Evolutionary conservation across 306 rosid genomes (phyloP).

Genomic region (Cucurbita pepo): DNA sequence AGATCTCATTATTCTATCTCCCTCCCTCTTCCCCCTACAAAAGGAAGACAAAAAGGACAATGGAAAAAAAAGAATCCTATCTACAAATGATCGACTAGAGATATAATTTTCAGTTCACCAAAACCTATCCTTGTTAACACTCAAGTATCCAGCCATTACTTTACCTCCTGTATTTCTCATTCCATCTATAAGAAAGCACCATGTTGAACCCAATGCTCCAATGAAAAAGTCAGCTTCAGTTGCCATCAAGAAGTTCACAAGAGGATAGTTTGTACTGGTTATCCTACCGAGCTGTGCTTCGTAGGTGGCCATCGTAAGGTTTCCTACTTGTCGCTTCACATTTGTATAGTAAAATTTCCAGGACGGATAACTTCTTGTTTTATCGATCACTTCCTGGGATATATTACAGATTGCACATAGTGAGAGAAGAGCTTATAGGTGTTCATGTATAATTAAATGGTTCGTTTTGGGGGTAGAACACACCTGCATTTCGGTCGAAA

Average conservation of each 20-base stretch:
- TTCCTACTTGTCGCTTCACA: slow-evolving; percentile 43
- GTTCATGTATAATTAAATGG: background rate
- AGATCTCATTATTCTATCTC: background rate
- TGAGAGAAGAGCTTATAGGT: background rate
- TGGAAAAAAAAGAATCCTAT: background rate
- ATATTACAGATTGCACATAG: background rate
- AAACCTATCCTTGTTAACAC: slow-evolving; percentile 86
- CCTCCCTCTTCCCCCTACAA: background rate
- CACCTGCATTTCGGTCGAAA: slow-evolving; percentile 82
- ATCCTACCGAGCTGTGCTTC: slow-evolving; percentile 70
- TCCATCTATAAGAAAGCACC: slow-evolving; percentile 89
- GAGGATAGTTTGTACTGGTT: slow-evolving; percentile 70
- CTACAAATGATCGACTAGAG: background rate
- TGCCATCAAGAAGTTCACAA: slow-evolving; percentile 93
- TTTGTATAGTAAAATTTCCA: slow-evolving; percentile 66
- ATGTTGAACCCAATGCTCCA: slow-evolving; percentile 88
- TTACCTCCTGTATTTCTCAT: slow-evolving; percentile 95
- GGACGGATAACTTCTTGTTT: slow-evolving; percentile 23
- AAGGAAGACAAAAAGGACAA: background rate
- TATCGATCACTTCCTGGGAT: slow-evolving; percentile 59
- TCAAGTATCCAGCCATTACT: slow-evolving; percentile 86
- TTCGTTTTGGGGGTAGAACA: background rate
- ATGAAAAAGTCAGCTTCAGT: slow-evolving; percentile 65
- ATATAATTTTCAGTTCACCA: slow-evolving; percentile 28
- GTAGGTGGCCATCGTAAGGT: slow-evolving; percentile 50